A percentile compares a stretch with the other conserved stretches of the same genome.
These are phyloP conservation scores for Colletotrichum gloeosporioides DNA, from an alignment of 2,329 filamentous ascomycete genomes.

Conservation along the genomic window DNA sequence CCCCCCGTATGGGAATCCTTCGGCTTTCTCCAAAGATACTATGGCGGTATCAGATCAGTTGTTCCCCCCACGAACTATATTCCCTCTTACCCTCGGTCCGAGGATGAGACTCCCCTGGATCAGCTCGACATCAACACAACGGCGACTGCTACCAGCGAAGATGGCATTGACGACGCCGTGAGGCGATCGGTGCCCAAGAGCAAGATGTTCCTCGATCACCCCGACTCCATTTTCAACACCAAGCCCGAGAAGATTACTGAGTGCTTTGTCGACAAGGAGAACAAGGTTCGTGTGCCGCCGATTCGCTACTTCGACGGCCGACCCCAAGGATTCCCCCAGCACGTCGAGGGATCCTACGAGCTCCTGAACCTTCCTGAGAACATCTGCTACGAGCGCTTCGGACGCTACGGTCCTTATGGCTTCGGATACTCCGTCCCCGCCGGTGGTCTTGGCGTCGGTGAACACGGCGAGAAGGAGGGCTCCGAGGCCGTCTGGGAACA, in stretches of 20 bases:
- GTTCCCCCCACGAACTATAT: constrained; percentile 69
- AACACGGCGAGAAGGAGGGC: constrained; percentile 83
- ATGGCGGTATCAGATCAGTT: constrained; percentile 82
- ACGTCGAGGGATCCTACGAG: constrained; percentile 86
- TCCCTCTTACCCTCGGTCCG: constrained; percentile 79
- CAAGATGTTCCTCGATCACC: constrained; percentile 56
- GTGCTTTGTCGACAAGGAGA: constrained; percentile 78
- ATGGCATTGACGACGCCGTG: constrained; percentile 31
- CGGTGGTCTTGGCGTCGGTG: constrained; percentile 84
- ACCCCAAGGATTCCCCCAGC: constrained; percentile 82
- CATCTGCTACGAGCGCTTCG: constrained; percentile 92
- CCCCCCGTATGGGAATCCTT: constrained; percentile 85
- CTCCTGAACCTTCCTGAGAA: constrained; percentile 80
- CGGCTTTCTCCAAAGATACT: constrained; percentile 85
- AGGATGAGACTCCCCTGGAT: constrained; percentile 60
- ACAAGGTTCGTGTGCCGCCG: constrained; percentile 69
- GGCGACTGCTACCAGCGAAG: constrained; percentile 23
- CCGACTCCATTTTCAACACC: constrained; percentile 38
- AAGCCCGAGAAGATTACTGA: constrained; percentile 64
- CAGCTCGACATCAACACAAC: constrained; percentile 42
- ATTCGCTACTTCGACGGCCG: constrained; percentile 80
- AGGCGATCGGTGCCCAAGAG: constrained; percentile 47
- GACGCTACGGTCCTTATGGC: constrained; percentile 87
- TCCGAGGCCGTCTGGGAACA: constrained; percentile 80
- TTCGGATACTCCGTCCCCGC: constrained; percentile 81